A percentile compares a stretch with the other conserved stretches of the same genome.
These are phyloP conservation scores for Gentiana dahurica DNA, from an alignment of 257 asterid species.

Conservation along the genomic window DNA sequence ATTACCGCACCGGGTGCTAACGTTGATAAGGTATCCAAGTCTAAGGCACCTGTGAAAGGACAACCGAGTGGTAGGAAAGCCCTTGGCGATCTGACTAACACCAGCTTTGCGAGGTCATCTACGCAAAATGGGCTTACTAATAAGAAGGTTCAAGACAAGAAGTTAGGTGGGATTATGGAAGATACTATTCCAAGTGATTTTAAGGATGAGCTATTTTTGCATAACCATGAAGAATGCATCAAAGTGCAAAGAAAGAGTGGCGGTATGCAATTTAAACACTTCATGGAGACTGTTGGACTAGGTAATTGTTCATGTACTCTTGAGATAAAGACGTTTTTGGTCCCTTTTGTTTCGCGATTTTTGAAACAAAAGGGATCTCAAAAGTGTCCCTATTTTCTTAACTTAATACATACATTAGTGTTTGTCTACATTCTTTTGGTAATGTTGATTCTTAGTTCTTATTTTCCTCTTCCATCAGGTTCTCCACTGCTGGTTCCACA, in stretches of 20 bases:
- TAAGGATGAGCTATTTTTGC: constrained; percentile 55
- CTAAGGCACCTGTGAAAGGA: constrained; percentile 42
- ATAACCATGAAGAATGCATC: constrained; percentile 70
- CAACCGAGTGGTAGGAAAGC: constrained; percentile 45
- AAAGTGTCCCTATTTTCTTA: not conserved
- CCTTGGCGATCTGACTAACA: constrained; percentile 57
- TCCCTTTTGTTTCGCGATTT: not conserved
- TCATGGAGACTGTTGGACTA: constrained; percentile 64
- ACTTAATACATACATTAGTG: not conserved
- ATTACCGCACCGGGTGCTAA: constrained; percentile 11
- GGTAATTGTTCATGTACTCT: constrained; percentile 26
- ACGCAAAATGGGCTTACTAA: constrained; percentile 19
- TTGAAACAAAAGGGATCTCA: too few species aligned
- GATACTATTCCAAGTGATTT: constrained; percentile 21
- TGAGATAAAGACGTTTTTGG: not conserved
- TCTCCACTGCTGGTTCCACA: constrained; percentile 22
- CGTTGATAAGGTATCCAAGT: constrained; percentile 17
- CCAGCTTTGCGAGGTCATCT: constrained; percentile 56
- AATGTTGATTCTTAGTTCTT: not conserved
- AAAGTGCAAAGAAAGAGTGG: constrained; percentile 27
- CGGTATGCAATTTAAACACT: constrained; percentile 34
- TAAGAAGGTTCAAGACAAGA: constrained; percentile 22
- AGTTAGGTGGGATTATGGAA: constrained; percentile 30
- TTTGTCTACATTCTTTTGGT: not conserved
- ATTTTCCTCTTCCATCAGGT: constrained; percentile 6